Conservation (phyloP, 495 filamentous ascomycete genomes). For the Bathelium albidoporum region DNA sequence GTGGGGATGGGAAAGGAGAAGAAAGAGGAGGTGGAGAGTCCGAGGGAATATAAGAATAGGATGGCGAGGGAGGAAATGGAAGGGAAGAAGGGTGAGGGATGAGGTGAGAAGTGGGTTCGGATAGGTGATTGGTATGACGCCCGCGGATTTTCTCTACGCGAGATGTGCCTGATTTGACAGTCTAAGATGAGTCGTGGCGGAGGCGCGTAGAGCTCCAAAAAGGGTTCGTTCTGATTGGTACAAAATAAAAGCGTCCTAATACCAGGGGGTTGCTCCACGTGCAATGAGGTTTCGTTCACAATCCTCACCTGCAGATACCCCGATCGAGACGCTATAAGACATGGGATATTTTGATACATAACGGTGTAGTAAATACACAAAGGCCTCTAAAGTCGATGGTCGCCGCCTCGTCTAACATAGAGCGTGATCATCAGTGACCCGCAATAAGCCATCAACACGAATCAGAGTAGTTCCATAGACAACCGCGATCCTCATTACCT, state of each 20-base stretch:
- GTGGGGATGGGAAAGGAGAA: slow-evolving; percentile 29
- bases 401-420: background rate
- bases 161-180: too few relatives aligned
- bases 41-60: slow-evolving; percentile 74
- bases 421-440: background rate
- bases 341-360: background rate
- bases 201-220: background rate
- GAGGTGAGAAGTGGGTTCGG: background rate
- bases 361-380: background rate
- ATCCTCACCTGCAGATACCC: background rate
- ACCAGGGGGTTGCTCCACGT: too few relatives aligned
- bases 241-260: too few relatives aligned
- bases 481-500: too few relatives aligned
- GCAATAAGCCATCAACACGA: background rate
- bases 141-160: background rate
- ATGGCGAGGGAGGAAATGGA: slow-evolving; percentile 41
- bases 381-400: background rate
- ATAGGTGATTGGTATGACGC: background rate
- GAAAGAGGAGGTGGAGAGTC: slow-evolving; percentile 59
- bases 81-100: slow-evolving; percentile 18
- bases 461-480: background rate
- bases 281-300: too few relatives aligned
- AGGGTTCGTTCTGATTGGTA: too few relatives aligned
- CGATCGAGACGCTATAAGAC: background rate
- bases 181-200: background rate